Base-by-base conservation (phyloP, 495 filamentous ascomycete genomes). In the Trichocladium uniseriatum region DNA sequence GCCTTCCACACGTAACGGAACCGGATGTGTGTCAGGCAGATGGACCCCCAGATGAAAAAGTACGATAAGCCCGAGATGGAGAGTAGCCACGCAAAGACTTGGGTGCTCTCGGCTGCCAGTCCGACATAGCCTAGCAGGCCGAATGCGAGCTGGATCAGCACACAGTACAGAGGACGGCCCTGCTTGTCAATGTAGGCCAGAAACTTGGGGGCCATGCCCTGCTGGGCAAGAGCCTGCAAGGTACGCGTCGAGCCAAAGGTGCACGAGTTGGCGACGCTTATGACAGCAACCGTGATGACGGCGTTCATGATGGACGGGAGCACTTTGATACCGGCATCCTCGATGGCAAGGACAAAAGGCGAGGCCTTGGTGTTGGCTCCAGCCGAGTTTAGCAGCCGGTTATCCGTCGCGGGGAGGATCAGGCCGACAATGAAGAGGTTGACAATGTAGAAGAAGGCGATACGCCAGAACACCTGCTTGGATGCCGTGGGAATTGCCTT, bases 391-490 rank as follows among this genome's bases (percentile, higher is more conserved):
- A 74, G 52, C 35, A 67, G 54, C 51, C 64, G 31, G 1, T 75
- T 76, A 56, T 75, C 64, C 46, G 56, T 38, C 7, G 54, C 56
- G 2, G 49, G 58, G 8, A 77, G 57, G 44, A 84, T 67, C 38
- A 84, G 66, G 28, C 81, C 81, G 22, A 83, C 61, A 43, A 83
- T 63, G 61, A 81, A 75, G 18, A 83, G 68, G 40, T 73, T 76
- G 40, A 83, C 55, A 38, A 82, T 66, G 67, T 94, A 94, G 73
- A 95, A 94, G 69, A 94, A 77, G 45, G 83, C 62, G 59, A 95
- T 87, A 43, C 89, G 84, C 74, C 85, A 90, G 66, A 94, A 91
- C 46, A 87, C 86, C 47, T 87, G 79, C 37, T 82, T 82, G 9
- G 82, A 82, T 5, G 89, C 89, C 49, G 76, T 75, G 42, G 88